phyloP scores from a whole-genome alignment of 495 filamentous ascomycete genomes.

The Aspergillus taichungensis region DNA sequence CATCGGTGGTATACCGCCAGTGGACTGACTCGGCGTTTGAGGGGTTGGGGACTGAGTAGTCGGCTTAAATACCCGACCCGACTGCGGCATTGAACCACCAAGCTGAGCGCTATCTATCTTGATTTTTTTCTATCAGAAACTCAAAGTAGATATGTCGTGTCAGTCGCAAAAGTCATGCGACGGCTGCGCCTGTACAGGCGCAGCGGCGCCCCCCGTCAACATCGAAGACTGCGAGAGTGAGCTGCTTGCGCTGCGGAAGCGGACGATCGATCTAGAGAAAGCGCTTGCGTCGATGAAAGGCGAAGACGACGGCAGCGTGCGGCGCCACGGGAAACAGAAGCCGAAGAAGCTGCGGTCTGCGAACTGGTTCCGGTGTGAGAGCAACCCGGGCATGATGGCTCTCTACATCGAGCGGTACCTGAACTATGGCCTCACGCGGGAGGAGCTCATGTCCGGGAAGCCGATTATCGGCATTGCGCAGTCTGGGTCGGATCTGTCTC shows the following conservation, averaged over 20 bases:
- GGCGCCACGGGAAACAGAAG: no score
- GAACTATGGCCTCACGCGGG: slow-evolving; percentile 45
- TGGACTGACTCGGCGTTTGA: no score
- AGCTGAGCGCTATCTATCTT: no score
- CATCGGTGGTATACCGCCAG: no score
- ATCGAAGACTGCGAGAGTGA: slow-evolving; percentile 36
- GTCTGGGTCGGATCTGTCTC: slow-evolving; percentile 45
- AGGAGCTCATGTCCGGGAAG: slow-evolving; percentile 45
- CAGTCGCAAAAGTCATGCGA: slow-evolving; percentile 25
- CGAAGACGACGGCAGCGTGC: neutral
- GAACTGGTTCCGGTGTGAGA: slow-evolving; percentile 38
- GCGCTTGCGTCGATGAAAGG: slow-evolving; percentile 17
- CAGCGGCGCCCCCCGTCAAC: slow-evolving; percentile 10
- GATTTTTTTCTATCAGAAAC: no score
- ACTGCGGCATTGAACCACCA: neutral
- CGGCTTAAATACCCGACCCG: no score
- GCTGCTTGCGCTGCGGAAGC: slow-evolving; percentile 26
- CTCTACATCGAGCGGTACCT: slow-evolving; percentile 48
- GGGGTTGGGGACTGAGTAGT: no score
- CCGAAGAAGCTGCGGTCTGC: slow-evolving; percentile 34
- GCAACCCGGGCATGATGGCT: slow-evolving; percentile 42
- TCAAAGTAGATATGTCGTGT: slow-evolving; percentile 22
- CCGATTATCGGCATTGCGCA: slow-evolving; percentile 52
- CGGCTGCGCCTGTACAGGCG: slow-evolving; percentile 26
- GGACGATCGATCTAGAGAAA: slow-evolving; percentile 29